Percentiles rank a stretch among this genome's conserved stretches.
Conservation (phyloP, 768 basidiomycete genomes). For the Omphalotus guepiniiformis region DNA sequence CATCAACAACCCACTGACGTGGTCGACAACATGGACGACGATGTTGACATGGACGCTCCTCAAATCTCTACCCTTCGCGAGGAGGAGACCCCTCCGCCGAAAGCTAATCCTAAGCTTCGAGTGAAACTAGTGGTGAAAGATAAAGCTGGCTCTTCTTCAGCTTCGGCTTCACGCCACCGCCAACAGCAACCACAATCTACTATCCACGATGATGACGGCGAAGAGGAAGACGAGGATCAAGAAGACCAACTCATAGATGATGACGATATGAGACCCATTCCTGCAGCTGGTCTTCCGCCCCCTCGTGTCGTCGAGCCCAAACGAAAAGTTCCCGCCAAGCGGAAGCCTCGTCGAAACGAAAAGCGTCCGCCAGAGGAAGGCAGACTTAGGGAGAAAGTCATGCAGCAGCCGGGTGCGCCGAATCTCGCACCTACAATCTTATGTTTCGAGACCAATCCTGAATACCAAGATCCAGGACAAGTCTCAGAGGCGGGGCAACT, state of each 20-base stretch:
- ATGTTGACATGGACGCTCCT: conserved; percentile 73
- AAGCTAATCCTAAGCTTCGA: conserved; percentile 34
- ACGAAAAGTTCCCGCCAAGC: conserved; percentile 45
- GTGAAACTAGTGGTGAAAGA: conserved; percentile 51
- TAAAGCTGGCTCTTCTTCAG: conserved; percentile 10
- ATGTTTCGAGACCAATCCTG: conserved; percentile 36
- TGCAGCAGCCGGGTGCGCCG: conserved; percentile 28
- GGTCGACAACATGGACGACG: conserved; percentile 35
- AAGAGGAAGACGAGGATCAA: conserved; percentile 65
- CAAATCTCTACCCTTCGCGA: conserved; percentile 76
- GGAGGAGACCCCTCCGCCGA: conserved; percentile 66
- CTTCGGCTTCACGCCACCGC: conserved; percentile 17
- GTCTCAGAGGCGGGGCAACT: conserved; percentile 1
- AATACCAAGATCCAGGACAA: conserved; percentile 30
- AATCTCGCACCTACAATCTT: conserved; percentile 37
- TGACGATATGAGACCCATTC: conserved; percentile 39
- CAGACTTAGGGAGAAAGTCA: conserved; percentile 40
- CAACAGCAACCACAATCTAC: conserved; percentile 11
- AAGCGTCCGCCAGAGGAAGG: conserved; percentile 39
- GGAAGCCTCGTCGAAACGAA: conserved; percentile 51
- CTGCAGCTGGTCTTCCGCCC: conserved; percentile 11
- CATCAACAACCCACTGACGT: conserved; percentile 21
- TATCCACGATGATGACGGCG: conserved; percentile 46
- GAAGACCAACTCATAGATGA: conserved; percentile 83
- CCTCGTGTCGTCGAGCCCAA: conserved; percentile 28